phyloP scores from a whole-genome alignment of 257 asterid genomes.

The Thymus quinquecostatus region DNA sequence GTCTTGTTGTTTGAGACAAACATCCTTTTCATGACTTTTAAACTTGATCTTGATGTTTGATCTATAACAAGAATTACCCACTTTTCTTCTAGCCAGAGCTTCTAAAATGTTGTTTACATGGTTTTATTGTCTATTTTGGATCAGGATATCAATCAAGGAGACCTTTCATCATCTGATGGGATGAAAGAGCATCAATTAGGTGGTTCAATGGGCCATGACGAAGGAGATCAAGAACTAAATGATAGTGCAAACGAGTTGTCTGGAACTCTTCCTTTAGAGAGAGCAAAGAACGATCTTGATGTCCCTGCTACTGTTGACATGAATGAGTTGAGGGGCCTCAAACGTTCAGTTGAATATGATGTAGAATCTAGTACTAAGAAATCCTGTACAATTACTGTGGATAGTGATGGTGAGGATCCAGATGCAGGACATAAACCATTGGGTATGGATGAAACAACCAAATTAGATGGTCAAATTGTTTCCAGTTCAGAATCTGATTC shows the following conservation, averaged over 20 bases:
- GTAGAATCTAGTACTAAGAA: constrained; percentile 38
- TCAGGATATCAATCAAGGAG: constrained; percentile 49
- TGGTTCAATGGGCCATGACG: constrained; percentile 30
- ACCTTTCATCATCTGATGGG: constrained; percentile 35
- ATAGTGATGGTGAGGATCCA: constrained; percentile 47
- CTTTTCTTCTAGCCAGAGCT: constrained; percentile 14
- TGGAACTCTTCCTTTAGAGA: constrained; percentile 40
- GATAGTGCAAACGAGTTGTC: constrained; percentile 30
- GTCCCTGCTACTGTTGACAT: constrained; percentile 35
- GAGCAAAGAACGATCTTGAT: constrained; percentile 36
- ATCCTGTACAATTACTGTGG: constrained; percentile 33
- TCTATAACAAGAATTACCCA: not conserved
- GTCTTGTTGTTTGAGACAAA: not conserved
- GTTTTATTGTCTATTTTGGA: constrained; percentile 21
- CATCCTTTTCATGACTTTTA: too few relatives aligned
- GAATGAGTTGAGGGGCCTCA: constrained; percentile 43
- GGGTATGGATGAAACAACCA: constrained; percentile 49
- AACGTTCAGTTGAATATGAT: constrained; percentile 46
- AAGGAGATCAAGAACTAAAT: constrained; percentile 31
- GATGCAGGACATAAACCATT: constrained; percentile 39
- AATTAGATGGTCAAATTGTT: constrained; percentile 46
- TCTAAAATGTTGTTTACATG: constrained; percentile 20
- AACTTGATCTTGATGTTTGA: too few relatives aligned
- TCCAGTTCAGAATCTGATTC: constrained; percentile 80
- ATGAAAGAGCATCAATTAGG: constrained; percentile 29